These are phyloP conservation scores for Gentiana dahurica DNA, from an alignment of 257 asterid species.

Conservation along the genomic window DNA sequence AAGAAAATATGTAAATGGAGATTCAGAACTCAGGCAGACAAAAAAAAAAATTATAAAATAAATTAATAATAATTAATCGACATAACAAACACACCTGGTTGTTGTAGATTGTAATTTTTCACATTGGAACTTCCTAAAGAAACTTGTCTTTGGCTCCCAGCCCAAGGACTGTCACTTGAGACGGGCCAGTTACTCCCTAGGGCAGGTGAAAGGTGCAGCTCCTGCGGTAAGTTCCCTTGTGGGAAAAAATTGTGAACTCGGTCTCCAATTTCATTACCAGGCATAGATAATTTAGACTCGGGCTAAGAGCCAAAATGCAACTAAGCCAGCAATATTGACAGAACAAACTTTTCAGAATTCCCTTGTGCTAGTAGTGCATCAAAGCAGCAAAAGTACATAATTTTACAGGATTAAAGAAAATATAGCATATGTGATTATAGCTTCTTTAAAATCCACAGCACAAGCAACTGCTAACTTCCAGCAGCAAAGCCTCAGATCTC, in stretches of 20 bases:
- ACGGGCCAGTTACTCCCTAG: constrained; percentile 55
- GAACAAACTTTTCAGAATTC: no score
- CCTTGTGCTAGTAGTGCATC: no score
- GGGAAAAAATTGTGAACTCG: constrained; percentile 91
- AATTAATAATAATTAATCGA: not conserved
- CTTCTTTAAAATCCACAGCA: no score
- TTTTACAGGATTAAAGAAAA: no score
- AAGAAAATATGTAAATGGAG: not conserved
- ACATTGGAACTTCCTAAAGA: constrained; percentile 29
- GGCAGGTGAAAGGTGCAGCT: constrained; percentile 49
- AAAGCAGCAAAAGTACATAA: no score
- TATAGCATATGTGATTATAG: no score
- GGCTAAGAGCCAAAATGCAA: no score
- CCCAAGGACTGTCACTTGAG: constrained; percentile 40
- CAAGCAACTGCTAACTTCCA: no score
- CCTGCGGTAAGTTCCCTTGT: constrained; percentile 57
- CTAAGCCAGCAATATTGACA: no score
- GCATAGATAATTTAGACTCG: constrained; percentile 54
- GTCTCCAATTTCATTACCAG: constrained; percentile 83
- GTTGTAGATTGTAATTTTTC: constrained; percentile 38
- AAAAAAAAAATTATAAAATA: not conserved
- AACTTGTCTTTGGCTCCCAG: constrained; percentile 47
- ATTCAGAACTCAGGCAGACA: not conserved
- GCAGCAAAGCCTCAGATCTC: no score
- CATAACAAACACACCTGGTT: constrained; percentile 8